Conservation (phyloP, 805 yeast genomes). For the Jamesozyma jinghongensis region DNA sequence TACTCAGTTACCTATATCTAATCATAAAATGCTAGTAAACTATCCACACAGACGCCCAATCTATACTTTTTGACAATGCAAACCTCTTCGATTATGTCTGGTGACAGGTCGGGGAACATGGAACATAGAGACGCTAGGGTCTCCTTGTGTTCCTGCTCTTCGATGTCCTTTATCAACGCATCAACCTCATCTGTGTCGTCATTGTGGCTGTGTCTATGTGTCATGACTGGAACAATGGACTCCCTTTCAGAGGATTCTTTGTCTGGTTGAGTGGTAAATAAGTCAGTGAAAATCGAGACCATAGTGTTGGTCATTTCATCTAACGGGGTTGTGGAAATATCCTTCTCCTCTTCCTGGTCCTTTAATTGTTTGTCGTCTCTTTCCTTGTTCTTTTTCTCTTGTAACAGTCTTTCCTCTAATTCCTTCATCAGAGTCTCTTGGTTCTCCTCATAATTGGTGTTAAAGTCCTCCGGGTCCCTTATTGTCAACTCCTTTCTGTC, state of each 20-base stretch:
- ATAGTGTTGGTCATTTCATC: conserved; percentile 23
- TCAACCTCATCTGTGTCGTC: conserved; percentile 3
- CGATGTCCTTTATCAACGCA: conserved; percentile 31
- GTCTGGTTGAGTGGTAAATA: conserved; percentile 9
- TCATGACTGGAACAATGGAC: too few relatives aligned
- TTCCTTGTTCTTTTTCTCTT: not conserved
- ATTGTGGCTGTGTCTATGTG: too few relatives aligned
- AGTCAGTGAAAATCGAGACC: conserved; percentile 17
- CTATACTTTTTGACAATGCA: conserved; percentile 55
- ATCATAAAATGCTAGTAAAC: conserved; percentile 21
- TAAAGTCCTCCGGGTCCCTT: conserved; percentile 47
- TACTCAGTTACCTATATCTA: too few relatives aligned
- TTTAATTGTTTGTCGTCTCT: not conserved
- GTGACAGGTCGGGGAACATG: conserved; percentile 72
- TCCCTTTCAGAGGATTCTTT: conserved; percentile 16
- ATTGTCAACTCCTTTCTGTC: conserved; percentile 52
- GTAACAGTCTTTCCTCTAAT: conserved; percentile 8
- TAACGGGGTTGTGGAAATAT: conserved; percentile 9
- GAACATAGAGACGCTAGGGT: conserved; percentile 44
- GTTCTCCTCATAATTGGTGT: conserved; percentile 37
- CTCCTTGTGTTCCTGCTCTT: conserved; percentile 37
- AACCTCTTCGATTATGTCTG: conserved; percentile 60
- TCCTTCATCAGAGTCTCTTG: conserved; percentile 31
- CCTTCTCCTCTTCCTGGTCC: not conserved
- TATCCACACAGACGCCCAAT: conserved; percentile 65